Percentiles rank a stretch among this genome's conserved stretches.
These are phyloP conservation scores for Haplographium delicatum DNA, from an alignment of 495 filamentous ascomycete genomes.

Conservation along the genomic window DNA sequence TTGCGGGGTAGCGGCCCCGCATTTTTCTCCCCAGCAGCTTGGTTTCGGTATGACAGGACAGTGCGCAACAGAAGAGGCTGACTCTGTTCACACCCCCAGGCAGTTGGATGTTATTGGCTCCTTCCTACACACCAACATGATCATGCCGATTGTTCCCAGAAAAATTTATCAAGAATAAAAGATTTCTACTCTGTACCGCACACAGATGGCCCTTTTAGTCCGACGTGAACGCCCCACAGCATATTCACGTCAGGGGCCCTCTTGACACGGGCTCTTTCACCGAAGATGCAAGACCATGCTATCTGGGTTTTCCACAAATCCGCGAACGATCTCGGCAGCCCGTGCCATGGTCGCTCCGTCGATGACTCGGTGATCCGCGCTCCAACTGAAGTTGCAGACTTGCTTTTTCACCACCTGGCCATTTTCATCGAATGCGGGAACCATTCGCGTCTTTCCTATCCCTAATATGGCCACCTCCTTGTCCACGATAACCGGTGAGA, in stretches of 20 bases:
- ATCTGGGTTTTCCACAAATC: constrained; percentile 76
- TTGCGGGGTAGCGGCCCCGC: not conserved
- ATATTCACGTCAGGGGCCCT: too few species aligned
- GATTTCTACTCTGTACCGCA: too few species aligned
- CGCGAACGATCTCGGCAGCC: constrained; percentile 72
- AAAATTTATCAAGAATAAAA: too few species aligned
- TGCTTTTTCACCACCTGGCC: constrained; percentile 56
- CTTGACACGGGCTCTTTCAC: not conserved
- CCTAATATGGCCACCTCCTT: constrained; percentile 91
- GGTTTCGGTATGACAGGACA: too few species aligned
- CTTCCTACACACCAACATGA: too few species aligned
- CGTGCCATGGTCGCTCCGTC: constrained; percentile 93
- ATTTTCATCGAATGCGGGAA: constrained; percentile 60
- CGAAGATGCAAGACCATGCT: constrained; percentile 67
- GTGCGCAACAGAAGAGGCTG: too few species aligned
- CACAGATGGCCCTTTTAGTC: too few species aligned
- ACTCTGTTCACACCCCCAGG: too few species aligned
- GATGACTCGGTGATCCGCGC: constrained; percentile 90
- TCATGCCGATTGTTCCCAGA: too few species aligned
- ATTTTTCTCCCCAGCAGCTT: not conserved
- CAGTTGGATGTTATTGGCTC: too few species aligned
- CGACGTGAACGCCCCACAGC: not conserved
- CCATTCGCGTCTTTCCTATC: constrained; percentile 68
- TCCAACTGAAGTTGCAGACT: constrained; percentile 88
- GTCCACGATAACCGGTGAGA: constrained; percentile 83